phyloP scores from a whole-genome alignment of 768 basidiomycete genomes.

The Crassisporium funariophilum region DNA sequence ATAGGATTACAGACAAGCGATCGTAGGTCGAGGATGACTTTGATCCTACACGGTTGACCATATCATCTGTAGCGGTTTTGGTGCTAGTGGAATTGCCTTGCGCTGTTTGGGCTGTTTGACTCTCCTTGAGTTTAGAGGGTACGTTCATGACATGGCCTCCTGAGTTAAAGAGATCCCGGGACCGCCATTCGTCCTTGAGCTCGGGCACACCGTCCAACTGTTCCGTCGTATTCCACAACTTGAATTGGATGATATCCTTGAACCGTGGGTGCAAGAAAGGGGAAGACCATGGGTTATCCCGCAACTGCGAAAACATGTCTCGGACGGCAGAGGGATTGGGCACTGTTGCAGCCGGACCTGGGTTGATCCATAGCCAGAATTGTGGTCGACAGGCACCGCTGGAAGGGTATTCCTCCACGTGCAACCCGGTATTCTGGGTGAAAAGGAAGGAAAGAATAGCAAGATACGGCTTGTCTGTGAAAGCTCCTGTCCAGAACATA shows the following conservation, averaged over 20 bases:
- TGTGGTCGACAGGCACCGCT: conserved; percentile 78
- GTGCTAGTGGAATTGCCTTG: conserved; percentile 19
- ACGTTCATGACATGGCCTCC: conserved; percentile 76
- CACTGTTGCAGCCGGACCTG: conserved; percentile 90
- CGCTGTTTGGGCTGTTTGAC: conserved; percentile 5
- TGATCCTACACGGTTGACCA: conserved; percentile 79
- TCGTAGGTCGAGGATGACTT: conserved; percentile 86
- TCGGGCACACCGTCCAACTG: conserved; percentile 92
- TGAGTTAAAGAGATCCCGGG: conserved; percentile 84
- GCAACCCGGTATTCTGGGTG: conserved; percentile 91
- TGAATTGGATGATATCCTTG: conserved; percentile 91
- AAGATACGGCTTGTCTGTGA: conserved; percentile 98
- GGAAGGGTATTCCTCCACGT: conserved; percentile 53
- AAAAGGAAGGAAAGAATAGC: conserved; percentile 93
- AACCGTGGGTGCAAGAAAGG: conserved; percentile 94
- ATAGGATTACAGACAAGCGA: conserved; percentile 87
- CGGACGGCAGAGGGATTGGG: conserved; percentile 79
- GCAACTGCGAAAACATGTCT: conserved; percentile 85
- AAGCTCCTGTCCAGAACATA: conserved; percentile 99
- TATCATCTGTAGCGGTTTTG: conserved; percentile 42
- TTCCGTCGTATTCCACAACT: conserved; percentile 98
- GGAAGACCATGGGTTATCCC: conserved; percentile 88
- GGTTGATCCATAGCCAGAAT: conserved; percentile 99
- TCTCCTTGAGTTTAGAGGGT: conserved; percentile 19
- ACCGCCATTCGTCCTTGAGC: conserved; percentile 88